A percentile compares a stretch with the other conserved stretches of the same genome.
Evolutionary conservation across 495 filamentous ascomycete species (phyloP).

Genomic region (Trichoderma virens): DNA sequence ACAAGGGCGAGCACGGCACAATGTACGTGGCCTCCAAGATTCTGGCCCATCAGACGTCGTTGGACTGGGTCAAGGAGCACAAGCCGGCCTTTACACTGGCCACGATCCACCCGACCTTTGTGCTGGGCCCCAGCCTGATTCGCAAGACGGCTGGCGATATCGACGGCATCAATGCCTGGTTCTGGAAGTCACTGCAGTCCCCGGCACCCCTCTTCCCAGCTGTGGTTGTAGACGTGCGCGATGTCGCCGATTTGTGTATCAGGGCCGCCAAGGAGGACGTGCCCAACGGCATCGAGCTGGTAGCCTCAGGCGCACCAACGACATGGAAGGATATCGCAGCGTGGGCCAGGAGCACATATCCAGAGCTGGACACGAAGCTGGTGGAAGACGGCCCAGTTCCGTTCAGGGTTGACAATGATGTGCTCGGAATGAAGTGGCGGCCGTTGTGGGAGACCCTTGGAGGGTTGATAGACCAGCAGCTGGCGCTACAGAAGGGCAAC

Average conservation of each 20-base stretch:
- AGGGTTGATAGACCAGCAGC: slow-evolving; percentile 34
- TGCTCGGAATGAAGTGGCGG: slow-evolving; percentile 30
- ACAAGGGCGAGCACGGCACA: slow-evolving; percentile 18
- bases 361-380: slow-evolving; percentile 20
- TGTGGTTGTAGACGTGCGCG: slow-evolving; percentile 32
- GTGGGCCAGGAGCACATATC: slow-evolving; percentile 26
- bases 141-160: slow-evolving; percentile 19
- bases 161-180: slow-evolving; percentile 25
- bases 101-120: slow-evolving; percentile 42
- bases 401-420: slow-evolving; percentile 21
- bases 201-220: slow-evolving; percentile 12
- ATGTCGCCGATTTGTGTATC: slow-evolving; percentile 33
- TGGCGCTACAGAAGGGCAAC: slow-evolving; percentile 13
- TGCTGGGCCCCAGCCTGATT: slow-evolving; percentile 43
- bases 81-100: slow-evolving; percentile 38
- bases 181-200: slow-evolving; percentile 24
- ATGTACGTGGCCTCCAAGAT: slow-evolving; percentile 43
- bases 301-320: slow-evolving; percentile 20
- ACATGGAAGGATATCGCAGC: slow-evolving; percentile 24
- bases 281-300: slow-evolving; percentile 20
- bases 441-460: slow-evolving; percentile 25
- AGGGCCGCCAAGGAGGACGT: slow-evolving; percentile 23
- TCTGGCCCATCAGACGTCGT: slow-evolving; percentile 40
- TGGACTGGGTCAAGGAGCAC: slow-evolving; percentile 37
- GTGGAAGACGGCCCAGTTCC: slow-evolving; percentile 9